Base-by-base conservation (phyloP, 1,284 basidiomycete species). In the Anthracocystis panici-leucophaei region DNA sequence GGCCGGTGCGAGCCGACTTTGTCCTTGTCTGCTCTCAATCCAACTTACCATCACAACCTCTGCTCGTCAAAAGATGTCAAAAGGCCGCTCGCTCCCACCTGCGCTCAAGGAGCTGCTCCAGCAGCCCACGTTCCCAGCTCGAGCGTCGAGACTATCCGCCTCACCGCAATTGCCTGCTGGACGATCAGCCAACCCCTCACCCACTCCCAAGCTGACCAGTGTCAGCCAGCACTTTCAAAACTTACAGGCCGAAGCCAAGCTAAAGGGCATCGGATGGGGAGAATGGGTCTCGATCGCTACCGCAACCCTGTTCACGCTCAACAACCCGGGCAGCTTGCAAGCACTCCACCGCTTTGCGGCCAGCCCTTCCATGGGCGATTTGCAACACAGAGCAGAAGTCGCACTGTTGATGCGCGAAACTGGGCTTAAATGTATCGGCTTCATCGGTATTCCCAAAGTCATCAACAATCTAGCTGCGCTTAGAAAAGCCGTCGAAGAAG, bases 401-500 rank as follows among this genome's bases (percentile, higher is more conserved):
- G 93, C 92, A 2, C 75, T 92, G 90, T 86, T 95, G 78, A 95
- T 98, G 90, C 90, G 96, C 56, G 96, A 99, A 87, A 90, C 92
- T 10, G 94, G 94, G 5, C 85, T 99, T 84, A 98, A 99, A 87
- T 95, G 93, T 80, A 91, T 92, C 82, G 93, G 95, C 76, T 95
- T 97, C 85, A 90, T 93, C 73, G 95, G 95, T 44, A 93, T 96
- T 61, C 93, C 94, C 76, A 90, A 93, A 86, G 79, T 80, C 29
- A 85, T 85, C 68, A 85, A 85, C 71, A 84, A 85, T 31, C 75
- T 85, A 8, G 80, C 82, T 33, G 82, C 82, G n/a, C 68, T 85
- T 2, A 66, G 83, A 23, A 71, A 75, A 12, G 78, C 72, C 0
- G 82, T 83, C 7, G 83, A 85, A 23, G 73, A 77, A 31, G 82